Evolutionary conservation across 2,329 filamentous ascomycete species (phyloP).

Genomic region (Beauveria medogensis): DNA sequence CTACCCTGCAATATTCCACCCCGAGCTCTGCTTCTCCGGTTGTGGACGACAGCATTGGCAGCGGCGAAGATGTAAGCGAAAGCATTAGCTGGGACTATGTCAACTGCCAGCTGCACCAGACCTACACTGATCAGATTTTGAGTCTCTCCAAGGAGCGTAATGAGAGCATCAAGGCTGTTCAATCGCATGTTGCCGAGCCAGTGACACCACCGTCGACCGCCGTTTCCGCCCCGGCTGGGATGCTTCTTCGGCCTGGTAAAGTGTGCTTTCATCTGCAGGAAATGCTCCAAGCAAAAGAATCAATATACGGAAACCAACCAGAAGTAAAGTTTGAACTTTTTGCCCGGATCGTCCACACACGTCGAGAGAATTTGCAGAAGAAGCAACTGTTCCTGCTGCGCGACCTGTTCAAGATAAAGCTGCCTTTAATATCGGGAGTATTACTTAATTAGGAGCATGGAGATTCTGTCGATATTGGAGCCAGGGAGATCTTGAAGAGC

Average conservation of each 20-base stretch:
- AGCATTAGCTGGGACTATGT: constrained; percentile 35
- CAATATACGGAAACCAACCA: constrained; percentile 24
- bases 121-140: not conserved
- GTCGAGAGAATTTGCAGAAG: constrained; percentile 37
- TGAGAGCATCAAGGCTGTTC: not conserved
- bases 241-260: constrained; percentile 16
- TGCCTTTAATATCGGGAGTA: constrained; percentile 37
- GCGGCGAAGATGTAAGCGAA: constrained; percentile 6
- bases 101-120: constrained; percentile 6
- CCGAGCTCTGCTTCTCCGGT: constrained; percentile 11
- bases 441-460: constrained; percentile 22
- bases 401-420: constrained; percentile 52
- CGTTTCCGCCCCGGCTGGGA: not conserved
- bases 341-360: constrained; percentile 50
- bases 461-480: constrained; percentile 18
- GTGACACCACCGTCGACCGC: not conserved
- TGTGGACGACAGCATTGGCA: not conserved
- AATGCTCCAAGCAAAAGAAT: constrained; percentile 39
- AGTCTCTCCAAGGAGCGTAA: not conserved
- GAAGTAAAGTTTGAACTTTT: constrained; percentile 52
- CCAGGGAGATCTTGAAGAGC: constrained; percentile 17
- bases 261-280: constrained; percentile 59
- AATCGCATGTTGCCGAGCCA: not conserved
- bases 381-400: constrained; percentile 57
- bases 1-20: constrained; percentile 28